Evolutionary conservation across 192 early-diverging fungal genomes (phyloP).

Genomic region (Spizellomyces punctatus): DNA sequence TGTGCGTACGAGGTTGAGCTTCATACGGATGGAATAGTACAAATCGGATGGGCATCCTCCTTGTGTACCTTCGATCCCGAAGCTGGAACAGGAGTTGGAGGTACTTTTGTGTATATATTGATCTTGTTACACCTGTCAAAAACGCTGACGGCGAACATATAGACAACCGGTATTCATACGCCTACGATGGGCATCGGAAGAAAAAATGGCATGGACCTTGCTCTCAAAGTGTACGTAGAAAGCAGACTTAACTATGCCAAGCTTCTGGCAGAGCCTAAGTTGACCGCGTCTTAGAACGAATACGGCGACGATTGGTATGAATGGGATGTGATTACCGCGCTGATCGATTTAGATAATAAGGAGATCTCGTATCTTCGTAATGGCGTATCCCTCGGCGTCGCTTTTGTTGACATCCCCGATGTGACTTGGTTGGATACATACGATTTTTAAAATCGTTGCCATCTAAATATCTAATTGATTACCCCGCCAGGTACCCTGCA

Average conservation of each 20-base stretch:
- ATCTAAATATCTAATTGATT: conserved; percentile 4
- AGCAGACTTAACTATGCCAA: background rate
- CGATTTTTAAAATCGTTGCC: conserved; percentile 25
- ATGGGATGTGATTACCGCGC: conserved; percentile 55
- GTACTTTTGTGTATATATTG: conserved; percentile 45
- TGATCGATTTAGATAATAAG: conserved; percentile 67
- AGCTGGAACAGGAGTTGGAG: conserved; percentile 77
- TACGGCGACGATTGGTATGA: conserved; percentile 53
- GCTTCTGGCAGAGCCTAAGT: background rate
- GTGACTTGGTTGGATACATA: conserved; percentile 7
- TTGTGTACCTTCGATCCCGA: conserved; percentile 72
- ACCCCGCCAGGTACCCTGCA: conserved; percentile 58
- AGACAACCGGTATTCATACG: conserved; percentile 69
- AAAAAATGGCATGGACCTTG: conserved; percentile 70
- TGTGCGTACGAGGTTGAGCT: conserved; percentile 76
- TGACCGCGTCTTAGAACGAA: conserved; percentile 35
- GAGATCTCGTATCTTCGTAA: conserved; percentile 67
- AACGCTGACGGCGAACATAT: conserved; percentile 1
- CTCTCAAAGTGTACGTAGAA: conserved; percentile 29
- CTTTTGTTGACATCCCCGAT: conserved; percentile 52
- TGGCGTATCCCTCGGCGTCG: conserved; percentile 67
- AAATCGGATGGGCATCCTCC: conserved; percentile 76
- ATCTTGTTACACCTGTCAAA: background rate
- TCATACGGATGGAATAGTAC: conserved; percentile 73
- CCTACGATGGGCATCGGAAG: conserved; percentile 73